These are phyloP conservation scores for Trametes sanguinea DNA, from an alignment of 768 basidiomycete species.

Conservation along the genomic window DNA sequence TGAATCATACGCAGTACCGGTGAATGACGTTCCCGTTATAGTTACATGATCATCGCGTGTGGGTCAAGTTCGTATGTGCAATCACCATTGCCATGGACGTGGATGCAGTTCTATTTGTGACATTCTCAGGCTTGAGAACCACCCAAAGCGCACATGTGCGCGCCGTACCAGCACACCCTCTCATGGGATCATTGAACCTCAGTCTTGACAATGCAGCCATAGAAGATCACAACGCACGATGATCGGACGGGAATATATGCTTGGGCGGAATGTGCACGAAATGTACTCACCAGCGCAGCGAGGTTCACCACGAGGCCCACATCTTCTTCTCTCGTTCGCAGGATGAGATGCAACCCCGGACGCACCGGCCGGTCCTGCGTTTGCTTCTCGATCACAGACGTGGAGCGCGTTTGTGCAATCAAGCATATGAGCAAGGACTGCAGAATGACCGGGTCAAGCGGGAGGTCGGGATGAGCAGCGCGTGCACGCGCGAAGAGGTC, in stretches of 20 bases:
- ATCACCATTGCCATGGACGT: too few relatives aligned
- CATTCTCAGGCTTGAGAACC: too few relatives aligned
- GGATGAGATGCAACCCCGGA: constrained; percentile 61
- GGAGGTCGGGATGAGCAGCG: constrained; percentile 47
- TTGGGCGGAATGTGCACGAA: neutral
- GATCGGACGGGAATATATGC: neutral
- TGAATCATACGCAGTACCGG: too few relatives aligned
- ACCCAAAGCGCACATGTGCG: too few relatives aligned
- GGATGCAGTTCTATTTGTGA: too few relatives aligned
- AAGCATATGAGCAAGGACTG: constrained; percentile 69
- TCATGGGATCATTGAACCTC: too few relatives aligned
- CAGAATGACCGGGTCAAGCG: constrained; percentile 62
- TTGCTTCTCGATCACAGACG: constrained; percentile 7
- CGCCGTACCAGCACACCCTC: too few relatives aligned
- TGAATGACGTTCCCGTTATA: too few relatives aligned
- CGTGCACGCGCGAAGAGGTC: constrained; percentile 49
- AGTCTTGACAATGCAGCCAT: too few relatives aligned
- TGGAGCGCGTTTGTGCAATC: constrained; percentile 39
- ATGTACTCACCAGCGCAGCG: constrained; percentile 51
- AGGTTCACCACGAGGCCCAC: constrained; percentile 59
- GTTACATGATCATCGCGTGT: too few relatives aligned
- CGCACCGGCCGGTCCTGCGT: constrained; percentile 6
- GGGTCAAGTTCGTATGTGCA: too few relatives aligned
- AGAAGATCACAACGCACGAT: neutral
- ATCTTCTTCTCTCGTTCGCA: constrained; percentile 69